Conservation (phyloP, 306 rosid species). For the Cucurbita moschata region DNA sequence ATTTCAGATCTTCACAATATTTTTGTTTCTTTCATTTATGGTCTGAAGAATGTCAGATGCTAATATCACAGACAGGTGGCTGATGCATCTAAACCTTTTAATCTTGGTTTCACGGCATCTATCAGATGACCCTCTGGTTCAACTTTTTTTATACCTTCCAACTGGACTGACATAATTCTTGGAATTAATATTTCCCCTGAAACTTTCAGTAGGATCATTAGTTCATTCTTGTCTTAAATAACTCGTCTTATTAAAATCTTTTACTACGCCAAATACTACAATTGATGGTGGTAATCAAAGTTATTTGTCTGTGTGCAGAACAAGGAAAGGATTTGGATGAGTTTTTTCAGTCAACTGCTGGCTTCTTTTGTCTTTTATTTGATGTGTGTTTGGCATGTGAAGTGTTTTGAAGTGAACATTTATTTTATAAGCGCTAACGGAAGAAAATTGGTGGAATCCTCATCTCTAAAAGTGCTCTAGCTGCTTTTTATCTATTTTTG, state of each 20-base stretch:
- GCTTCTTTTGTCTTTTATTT: constrained; percentile 4
- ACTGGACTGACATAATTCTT: neutral
- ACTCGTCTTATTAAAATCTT: neutral
- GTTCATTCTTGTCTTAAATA: neutral
- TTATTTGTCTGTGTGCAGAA: constrained; percentile 27
- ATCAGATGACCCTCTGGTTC: no score
- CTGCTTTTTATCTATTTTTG: neutral
- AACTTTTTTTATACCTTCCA: no score
- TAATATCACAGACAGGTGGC: no score
- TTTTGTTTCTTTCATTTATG: neutral
- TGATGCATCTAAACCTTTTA: no score
- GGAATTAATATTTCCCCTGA: neutral
- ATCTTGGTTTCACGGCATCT: no score
- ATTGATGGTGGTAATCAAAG: neutral
- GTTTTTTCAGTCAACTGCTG: constrained; percentile 79
- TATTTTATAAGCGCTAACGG: neutral
- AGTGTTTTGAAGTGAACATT: neutral
- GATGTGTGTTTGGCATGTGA: neutral
- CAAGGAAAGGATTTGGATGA: constrained; percentile 74
- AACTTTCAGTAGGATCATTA: neutral
- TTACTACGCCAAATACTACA: neutral
- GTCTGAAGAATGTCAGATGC: no score
- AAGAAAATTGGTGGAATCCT: neutral
- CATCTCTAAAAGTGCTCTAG: neutral
- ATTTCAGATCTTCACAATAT: neutral